Conservation (phyloP, 2,329 filamentous ascomycete genomes). For the Penicillium sp. region DNA sequence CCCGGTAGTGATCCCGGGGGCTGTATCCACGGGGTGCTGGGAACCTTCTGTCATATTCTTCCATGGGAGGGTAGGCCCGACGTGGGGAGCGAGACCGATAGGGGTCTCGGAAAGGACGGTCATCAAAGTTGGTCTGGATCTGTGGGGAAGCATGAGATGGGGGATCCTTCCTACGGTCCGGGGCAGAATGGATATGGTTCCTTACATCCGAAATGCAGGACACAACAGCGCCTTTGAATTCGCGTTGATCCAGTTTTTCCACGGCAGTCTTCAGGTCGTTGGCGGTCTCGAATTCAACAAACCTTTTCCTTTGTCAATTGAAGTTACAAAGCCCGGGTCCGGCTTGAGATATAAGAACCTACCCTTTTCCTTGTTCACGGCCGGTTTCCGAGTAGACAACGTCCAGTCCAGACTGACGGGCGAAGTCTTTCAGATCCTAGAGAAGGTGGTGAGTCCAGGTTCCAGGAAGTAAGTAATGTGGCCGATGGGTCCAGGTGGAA, state of each 20-base stretch:
- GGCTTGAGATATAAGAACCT: slow-evolving; percentile 43
- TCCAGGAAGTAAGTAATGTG: slow-evolving; percentile 43
- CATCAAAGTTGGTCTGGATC: slow-evolving; percentile 66
- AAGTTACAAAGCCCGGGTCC: slow-evolving; percentile 7
- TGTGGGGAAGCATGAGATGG: slow-evolving; percentile 41
- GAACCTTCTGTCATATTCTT: slow-evolving; percentile 82
- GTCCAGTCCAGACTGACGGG: slow-evolving; percentile 91
- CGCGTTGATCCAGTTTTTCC: slow-evolving; percentile 88
- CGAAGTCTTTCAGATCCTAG: slow-evolving; percentile 99
- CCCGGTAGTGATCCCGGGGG: slow-evolving; percentile 82
- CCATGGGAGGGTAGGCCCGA: slow-evolving; percentile 65
- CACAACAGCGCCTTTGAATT: slow-evolving; percentile 89
- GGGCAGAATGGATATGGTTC: slow-evolving; percentile 18
- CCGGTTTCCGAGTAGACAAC: slow-evolving; percentile 97
- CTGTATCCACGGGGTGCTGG: slow-evolving; percentile 79
- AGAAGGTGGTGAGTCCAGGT: slow-evolving; percentile 77
- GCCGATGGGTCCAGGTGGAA: slow-evolving; percentile 16
- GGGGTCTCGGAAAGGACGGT: slow-evolving; percentile 65
- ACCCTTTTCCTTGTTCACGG: slow-evolving; percentile 93
- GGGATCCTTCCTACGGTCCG: slow-evolving; percentile 21
- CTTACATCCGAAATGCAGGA: slow-evolving; percentile 85
- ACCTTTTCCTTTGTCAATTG: slow-evolving; percentile 57
- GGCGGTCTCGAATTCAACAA: slow-evolving; percentile 95
- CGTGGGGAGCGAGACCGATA: slow-evolving; percentile 82
- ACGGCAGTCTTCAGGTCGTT: slow-evolving; percentile 87